phyloP scores from a whole-genome alignment of 768 basidiomycete species.

The Suillus variegatus region DNA sequence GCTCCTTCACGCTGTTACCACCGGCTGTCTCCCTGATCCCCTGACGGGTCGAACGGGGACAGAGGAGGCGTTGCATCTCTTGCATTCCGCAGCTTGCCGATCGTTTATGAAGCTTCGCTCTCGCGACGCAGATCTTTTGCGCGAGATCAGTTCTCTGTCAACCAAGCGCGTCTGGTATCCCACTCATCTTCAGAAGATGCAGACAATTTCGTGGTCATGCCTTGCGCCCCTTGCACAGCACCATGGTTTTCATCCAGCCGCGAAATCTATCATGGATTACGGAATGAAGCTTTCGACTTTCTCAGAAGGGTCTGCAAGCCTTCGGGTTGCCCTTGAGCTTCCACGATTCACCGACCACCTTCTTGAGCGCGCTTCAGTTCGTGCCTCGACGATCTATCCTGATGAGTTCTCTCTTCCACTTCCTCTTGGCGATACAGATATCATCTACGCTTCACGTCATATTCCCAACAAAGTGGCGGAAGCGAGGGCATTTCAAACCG shows the following conservation, averaged over 20 bases:
- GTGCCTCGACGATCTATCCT: constrained; percentile 18
- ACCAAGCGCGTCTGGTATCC: constrained; percentile 42
- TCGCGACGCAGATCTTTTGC: constrained; percentile 34
- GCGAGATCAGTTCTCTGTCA: constrained; percentile 34
- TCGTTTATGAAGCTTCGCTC: constrained; percentile 41
- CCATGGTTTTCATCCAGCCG: constrained; percentile 24
- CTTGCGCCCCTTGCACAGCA: constrained; percentile 32
- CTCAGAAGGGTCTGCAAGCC: constrained; percentile 6
- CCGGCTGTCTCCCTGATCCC: constrained; percentile 41
- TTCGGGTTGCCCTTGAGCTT: constrained; percentile 5
- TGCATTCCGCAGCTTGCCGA: constrained; percentile 37
- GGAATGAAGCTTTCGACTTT: constrained; percentile 16
- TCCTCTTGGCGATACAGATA: neutral
- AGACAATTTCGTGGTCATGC: constrained; percentile 22
- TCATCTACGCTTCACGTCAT: neutral
- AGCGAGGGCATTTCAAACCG: neutral
- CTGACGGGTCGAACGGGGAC: constrained; percentile 44
- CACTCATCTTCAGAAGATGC: constrained; percentile 35
- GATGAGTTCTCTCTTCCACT: neutral
- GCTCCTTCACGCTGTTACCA: constrained; percentile 49
- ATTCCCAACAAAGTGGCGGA: neutral
- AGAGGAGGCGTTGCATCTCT: constrained; percentile 42
- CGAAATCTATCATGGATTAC: constrained; percentile 32
- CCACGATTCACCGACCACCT: constrained; percentile 12
- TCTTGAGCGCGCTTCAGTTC: constrained; percentile 18